A percentile compares a stretch with the other conserved stretches of the same genome.
Evolutionary conservation across 345 rosid species (phyloP).

Genomic region (Odontarrhena argentea): DNA sequence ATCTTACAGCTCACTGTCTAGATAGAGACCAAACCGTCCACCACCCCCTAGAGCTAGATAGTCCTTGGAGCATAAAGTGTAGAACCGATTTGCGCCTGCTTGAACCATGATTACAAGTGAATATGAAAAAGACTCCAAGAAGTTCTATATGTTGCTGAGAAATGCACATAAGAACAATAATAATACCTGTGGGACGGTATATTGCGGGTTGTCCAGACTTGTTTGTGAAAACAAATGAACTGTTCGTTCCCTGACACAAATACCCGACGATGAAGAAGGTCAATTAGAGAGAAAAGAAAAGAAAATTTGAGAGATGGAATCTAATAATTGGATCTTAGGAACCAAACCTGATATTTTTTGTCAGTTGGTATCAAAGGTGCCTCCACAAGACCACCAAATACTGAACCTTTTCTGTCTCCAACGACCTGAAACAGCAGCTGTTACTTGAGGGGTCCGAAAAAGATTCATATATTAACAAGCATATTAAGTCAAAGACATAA

Average conservation of each 20-base stretch:
- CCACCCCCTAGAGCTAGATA: conserved; percentile 94
- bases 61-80: conserved; percentile 79
- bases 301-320: conserved; percentile 17
- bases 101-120: conserved; percentile 3
- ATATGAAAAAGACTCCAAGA: conserved; percentile 10
- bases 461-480: background rate
- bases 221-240: conserved; percentile 85
- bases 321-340: conserved; percentile 21
- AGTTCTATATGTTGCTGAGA: background rate
- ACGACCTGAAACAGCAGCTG: conserved; percentile 56
- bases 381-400: conserved; percentile 94
- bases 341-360: conserved; percentile 79
- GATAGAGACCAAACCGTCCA: conserved; percentile 87
- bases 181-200: conserved; percentile 80
- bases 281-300: background rate
- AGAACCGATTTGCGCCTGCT: conserved; percentile 91
- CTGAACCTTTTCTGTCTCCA: conserved; percentile 90
- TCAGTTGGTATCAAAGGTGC: conserved; percentile 84
- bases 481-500: conserved; percentile 9
- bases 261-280: conserved; percentile 27
- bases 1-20: conserved; percentile 86
- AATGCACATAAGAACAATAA: conserved; percentile 1
- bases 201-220: conserved; percentile 64
- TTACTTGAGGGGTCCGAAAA: background rate
- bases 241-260: conserved; percentile 76